A percentile compares a stretch with the other conserved stretches of the same genome.
Conservation (phyloP, 2,329 filamentous ascomycete genomes). For the Pezicula neosporulosa region DNA sequence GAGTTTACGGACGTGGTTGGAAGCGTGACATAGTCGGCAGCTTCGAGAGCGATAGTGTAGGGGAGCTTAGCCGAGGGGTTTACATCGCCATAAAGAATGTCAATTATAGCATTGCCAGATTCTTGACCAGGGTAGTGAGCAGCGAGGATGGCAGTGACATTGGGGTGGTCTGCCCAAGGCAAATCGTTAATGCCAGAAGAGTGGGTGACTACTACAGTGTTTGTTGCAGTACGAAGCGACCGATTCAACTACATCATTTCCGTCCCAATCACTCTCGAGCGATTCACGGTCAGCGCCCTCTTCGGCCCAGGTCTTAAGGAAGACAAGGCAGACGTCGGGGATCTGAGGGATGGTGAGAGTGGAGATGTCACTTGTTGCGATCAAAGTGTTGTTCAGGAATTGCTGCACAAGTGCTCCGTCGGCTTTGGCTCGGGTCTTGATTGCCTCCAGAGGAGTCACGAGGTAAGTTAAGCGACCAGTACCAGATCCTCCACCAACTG, state of each 20-base stretch:
- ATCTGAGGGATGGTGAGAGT: conserved; percentile 20
- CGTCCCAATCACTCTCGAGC: neutral
- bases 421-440: conserved; percentile 44
- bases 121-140: conserved; percentile 83
- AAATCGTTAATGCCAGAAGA: conserved; percentile 57
- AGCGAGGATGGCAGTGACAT: conserved; percentile 73
- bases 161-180: conserved; percentile 70
- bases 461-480: conserved; percentile 43
- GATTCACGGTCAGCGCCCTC: conserved; percentile 60
- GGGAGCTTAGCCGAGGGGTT: conserved; percentile 77
- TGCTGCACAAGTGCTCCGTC: conserved; percentile 56
- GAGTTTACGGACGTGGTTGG: conserved; percentile 27
- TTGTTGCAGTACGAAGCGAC: conserved; percentile 53
- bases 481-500: conserved; percentile 45
- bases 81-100: conserved; percentile 73
- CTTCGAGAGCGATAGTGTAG: conserved; percentile 68
- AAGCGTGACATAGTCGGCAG: conserved; percentile 48
- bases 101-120: conserved; percentile 73
- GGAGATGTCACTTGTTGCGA: conserved; percentile 40
- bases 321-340: conserved; percentile 63
- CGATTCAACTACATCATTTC: neutral
- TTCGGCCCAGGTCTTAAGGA: conserved; percentile 64
- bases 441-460: conserved; percentile 51
- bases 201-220: conserved; percentile 63
- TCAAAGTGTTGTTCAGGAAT: conserved; percentile 38